Conservation (phyloP, 306 rosid genomes). For the Cicer bijugum region DNA sequence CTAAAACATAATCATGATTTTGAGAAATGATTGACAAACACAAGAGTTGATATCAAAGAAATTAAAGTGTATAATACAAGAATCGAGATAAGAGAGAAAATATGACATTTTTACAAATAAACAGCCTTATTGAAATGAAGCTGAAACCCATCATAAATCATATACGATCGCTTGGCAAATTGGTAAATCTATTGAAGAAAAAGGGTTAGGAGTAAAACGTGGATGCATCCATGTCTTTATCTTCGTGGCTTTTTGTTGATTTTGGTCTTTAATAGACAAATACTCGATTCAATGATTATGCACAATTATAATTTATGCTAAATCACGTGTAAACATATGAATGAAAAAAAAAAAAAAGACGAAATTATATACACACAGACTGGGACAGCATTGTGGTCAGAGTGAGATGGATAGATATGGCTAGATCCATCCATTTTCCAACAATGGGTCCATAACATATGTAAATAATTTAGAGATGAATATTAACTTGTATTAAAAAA, state of each 20-base stretch:
- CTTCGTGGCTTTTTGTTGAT: constrained; percentile 8
- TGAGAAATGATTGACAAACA: no score
- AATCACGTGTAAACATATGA: constrained; percentile 41
- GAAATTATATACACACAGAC: not conserved
- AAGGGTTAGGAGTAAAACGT: constrained; percentile 13
- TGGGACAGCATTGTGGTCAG: constrained; percentile 18
- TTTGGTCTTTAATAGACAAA: constrained; percentile 19
- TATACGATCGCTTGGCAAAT: not conserved
- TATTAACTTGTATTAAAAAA: constrained; percentile 20
- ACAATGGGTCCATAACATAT: constrained; percentile 10
- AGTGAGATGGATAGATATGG: constrained; percentile 4
- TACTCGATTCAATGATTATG: constrained; percentile 35
- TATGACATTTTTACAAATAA: no score
- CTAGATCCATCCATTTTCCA: constrained; percentile 21
- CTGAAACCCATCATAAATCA: no score
- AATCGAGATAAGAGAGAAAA: no score
- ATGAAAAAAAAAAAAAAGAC: not conserved
- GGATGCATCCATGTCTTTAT: constrained; percentile 13
- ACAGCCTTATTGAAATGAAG: no score
- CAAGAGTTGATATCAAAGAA: no score
- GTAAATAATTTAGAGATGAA: constrained; percentile 39
- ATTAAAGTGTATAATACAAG: no score
- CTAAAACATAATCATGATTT: no score
- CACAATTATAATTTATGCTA: not conserved
- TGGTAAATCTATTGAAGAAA: not conserved